Evolutionary conservation across 2,329 filamentous ascomycete genomes (phyloP).

Genomic region (Fusarium oligoseptatum): DNA sequence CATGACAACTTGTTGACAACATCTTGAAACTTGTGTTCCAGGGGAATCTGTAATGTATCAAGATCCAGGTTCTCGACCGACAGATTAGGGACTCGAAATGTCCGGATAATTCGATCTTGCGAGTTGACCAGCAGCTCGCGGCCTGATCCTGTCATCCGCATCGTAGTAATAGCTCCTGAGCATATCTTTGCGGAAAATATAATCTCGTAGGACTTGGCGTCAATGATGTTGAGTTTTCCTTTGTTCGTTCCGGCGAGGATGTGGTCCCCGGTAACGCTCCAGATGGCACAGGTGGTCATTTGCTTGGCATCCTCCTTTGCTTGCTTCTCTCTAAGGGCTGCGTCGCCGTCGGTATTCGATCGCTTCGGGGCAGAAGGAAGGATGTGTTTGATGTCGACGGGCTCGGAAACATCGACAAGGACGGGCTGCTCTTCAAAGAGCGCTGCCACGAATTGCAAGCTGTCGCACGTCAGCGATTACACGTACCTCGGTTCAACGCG

Average conservation of each 20-base stretch:
- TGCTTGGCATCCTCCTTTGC: constrained; percentile 93
- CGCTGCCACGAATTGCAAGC: constrained; percentile 87
- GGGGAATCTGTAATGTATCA: constrained; percentile 87
- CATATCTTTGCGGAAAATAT: constrained; percentile 93
- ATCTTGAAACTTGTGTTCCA: constrained; percentile 99
- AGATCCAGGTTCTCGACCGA: constrained; percentile 78
- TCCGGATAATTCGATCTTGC: constrained; percentile 94
- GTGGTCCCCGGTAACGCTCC: constrained; percentile 86
- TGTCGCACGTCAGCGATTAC: constrained; percentile 40
- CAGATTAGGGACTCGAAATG: constrained; percentile 87
- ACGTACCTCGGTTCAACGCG: not conserved
- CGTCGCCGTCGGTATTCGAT: constrained; percentile 76
- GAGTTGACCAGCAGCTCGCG: constrained; percentile 92
- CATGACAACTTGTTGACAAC: constrained; percentile 94
- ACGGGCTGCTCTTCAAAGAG: constrained; percentile 94
- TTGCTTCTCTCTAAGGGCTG: constrained; percentile 82
- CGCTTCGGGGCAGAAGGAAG: constrained; percentile 87
- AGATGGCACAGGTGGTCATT: constrained; percentile 92
- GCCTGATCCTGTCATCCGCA: constrained; percentile 85
- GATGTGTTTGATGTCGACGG: constrained; percentile 78
- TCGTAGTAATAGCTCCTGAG: constrained; percentile 86
- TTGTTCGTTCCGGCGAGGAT: constrained; percentile 95
- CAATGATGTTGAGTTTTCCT: constrained; percentile 95
- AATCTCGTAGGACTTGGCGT: constrained; percentile 82
- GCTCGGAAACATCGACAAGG: constrained; percentile 82